A percentile compares a stretch with the other conserved stretches of the same genome.
Conservation (phyloP, 2,329 filamentous ascomycete species). For the Penicillium carneum region DNA sequence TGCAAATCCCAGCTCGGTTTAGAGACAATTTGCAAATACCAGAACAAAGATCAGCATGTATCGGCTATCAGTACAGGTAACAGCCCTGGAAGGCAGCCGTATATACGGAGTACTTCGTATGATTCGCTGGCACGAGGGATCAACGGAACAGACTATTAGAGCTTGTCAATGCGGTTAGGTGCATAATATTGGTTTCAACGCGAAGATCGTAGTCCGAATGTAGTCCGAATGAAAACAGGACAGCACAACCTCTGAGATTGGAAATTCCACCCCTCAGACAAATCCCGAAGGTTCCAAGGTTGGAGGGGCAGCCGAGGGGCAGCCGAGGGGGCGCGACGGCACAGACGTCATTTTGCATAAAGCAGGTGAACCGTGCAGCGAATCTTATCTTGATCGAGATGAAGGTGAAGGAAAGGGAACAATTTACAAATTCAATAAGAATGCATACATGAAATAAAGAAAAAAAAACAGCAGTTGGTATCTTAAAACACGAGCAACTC, state of each 20-base stretch:
- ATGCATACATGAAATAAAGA: neutral
- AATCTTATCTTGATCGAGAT: slow-evolving; percentile 22
- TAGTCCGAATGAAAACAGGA: neutral
- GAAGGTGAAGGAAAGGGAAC: neutral
- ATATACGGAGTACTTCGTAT: neutral
- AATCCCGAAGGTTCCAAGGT: slow-evolving; percentile 7
- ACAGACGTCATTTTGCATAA: slow-evolving; percentile 31
- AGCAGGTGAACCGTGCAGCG: slow-evolving; percentile 15
- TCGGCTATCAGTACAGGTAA: slow-evolving; percentile 1
- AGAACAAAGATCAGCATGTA: slow-evolving; percentile 17
- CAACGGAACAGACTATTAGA: neutral
- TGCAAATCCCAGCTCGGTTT: neutral
- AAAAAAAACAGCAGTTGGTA: slow-evolving; percentile 23
- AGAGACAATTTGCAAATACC: slow-evolving; percentile 10
- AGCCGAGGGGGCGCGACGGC: slow-evolving; percentile 18
- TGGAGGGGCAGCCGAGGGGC: slow-evolving; percentile 1
- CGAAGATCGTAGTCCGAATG: neutral
- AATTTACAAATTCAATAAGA: neutral
- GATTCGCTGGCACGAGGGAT: slow-evolving; percentile 10
- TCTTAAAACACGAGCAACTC: slow-evolving; percentile 25
- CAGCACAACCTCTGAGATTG: slow-evolving; percentile 5
- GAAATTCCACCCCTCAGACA: neutral
- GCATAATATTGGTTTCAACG: slow-evolving; percentile 6
- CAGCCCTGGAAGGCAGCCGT: neutral
- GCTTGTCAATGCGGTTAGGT: slow-evolving; percentile 17